Percentiles rank a stretch among this genome's conserved stretches.
phyloP scores from a whole-genome alignment of 108 stramenopile genomes.

The Skeletonema potamos region DNA sequence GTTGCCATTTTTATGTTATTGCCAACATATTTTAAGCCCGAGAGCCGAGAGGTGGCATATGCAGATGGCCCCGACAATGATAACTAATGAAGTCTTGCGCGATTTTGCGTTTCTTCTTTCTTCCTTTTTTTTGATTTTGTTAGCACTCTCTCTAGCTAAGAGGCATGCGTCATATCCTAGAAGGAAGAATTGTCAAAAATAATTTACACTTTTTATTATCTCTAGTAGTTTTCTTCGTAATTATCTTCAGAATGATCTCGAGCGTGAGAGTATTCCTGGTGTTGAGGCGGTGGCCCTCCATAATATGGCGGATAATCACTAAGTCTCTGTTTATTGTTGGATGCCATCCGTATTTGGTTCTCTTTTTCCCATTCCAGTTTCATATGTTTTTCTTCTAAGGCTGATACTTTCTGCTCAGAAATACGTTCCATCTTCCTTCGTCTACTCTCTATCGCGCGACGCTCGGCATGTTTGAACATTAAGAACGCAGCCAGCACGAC shows the following conservation, averaged over 20 bases:
- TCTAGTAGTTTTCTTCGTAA: neutral
- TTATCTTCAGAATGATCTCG: neutral
- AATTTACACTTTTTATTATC: no score
- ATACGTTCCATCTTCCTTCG: neutral
- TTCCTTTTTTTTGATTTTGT: no score
- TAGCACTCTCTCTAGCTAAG: no score
- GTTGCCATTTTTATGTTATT: constrained; percentile 26
- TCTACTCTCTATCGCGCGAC: constrained; percentile 3
- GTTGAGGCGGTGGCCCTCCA: neutral
- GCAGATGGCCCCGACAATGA: no score
- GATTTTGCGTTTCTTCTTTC: no score
- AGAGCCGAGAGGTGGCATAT: neutral
- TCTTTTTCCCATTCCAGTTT: neutral
- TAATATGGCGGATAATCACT: neutral
- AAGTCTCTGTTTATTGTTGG: neutral
- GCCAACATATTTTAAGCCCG: neutral
- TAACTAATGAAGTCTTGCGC: no score
- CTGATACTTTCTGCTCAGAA: neutral
- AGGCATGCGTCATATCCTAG: no score
- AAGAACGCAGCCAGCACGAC: constrained; percentile 19
- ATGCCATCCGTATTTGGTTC: neutral
- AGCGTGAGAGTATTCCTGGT: neutral
- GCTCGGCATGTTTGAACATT: constrained; percentile 8
- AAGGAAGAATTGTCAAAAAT: no score
- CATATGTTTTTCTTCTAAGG: neutral